These are phyloP conservation scores for Aureobasidium mangrovei DNA, from an alignment of 2,329 filamentous ascomycete genomes.

Conservation along the genomic window DNA sequence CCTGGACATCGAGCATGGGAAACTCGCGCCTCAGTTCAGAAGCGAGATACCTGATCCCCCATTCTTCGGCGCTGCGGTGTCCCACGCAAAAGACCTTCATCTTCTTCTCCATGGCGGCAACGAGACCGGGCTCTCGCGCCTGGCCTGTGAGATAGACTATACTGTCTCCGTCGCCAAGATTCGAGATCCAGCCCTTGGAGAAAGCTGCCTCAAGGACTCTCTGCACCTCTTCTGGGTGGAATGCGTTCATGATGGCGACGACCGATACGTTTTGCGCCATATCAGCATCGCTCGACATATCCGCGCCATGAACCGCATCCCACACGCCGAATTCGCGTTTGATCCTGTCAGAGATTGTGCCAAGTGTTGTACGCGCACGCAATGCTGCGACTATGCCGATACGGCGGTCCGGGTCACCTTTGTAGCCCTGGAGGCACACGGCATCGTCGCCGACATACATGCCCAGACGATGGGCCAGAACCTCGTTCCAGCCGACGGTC, in stretches of 20 bases:
- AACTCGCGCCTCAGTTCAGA: conserved; percentile 24
- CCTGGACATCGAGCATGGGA: conserved; percentile 25
- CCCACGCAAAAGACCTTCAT: conserved; percentile 32
- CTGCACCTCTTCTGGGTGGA: conserved; percentile 29
- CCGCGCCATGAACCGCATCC: conserved; percentile 1
- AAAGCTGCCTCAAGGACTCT: conserved; percentile 26
- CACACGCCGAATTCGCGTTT: conserved; percentile 6
- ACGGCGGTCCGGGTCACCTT: conserved; percentile 29
- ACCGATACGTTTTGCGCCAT: conserved; percentile 17
- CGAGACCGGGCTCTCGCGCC: conserved; percentile 26
- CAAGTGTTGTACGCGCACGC: neutral
- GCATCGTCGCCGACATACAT: conserved; percentile 22
- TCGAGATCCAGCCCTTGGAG: conserved; percentile 21
- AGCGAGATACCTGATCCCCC: conserved; percentile 31
- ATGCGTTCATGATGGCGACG: conserved; percentile 34
- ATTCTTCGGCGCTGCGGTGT: conserved; percentile 31
- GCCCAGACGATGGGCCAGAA: conserved; percentile 26
- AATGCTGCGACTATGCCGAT: conserved; percentile 31
- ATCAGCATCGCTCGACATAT: neutral
- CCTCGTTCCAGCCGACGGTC: conserved; percentile 32
- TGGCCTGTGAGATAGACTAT: conserved; percentile 34
- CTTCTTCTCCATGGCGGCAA: conserved; percentile 25
- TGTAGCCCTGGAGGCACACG: conserved; percentile 32
- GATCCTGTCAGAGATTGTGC: neutral
- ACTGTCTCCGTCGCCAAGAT: conserved; percentile 20